phyloP scores from a whole-genome alignment of 2,329 filamentous ascomycete species.

The Phaeomoniella chlamydospora region DNA sequence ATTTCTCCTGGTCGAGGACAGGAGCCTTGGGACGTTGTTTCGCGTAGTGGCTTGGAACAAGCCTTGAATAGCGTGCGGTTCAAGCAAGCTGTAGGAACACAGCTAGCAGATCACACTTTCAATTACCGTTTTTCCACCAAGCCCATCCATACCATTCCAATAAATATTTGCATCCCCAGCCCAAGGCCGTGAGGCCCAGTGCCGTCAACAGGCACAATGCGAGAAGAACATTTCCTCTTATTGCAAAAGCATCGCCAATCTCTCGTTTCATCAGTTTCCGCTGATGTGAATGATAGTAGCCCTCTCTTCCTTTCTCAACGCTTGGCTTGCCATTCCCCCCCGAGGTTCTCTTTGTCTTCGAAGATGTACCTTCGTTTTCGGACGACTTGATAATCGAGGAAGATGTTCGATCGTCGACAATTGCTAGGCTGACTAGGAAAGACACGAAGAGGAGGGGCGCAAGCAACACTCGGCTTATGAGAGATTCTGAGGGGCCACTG shows the following conservation, averaged over 20 bases:
- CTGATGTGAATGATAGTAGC: conserved; percentile 42
- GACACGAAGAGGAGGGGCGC: conserved; percentile 50
- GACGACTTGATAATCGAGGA: conserved; percentile 27
- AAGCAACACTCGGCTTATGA: conserved; percentile 27
- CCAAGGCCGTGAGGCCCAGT: conserved; percentile 14
- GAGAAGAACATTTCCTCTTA: conserved; percentile 40
- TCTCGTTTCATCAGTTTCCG: conserved; percentile 48
- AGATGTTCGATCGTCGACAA: conserved; percentile 45
- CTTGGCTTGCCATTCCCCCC: conserved; percentile 8
- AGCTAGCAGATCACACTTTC: too few species aligned
- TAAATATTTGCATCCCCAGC: conserved; percentile 5
- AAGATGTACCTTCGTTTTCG: conserved; percentile 25
- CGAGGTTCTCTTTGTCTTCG: too few species aligned
- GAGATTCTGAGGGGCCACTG: conserved; percentile 5
- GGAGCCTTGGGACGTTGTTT: too few species aligned
- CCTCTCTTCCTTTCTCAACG: conserved; percentile 15
- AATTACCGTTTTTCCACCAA: too few species aligned
- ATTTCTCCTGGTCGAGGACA: too few species aligned
- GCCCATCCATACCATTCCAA: background rate
- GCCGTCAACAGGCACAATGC: conserved; percentile 27
- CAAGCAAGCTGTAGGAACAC: too few species aligned
- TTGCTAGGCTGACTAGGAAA: conserved; percentile 49
- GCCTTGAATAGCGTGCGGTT: too few species aligned
- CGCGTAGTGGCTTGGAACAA: too few species aligned
- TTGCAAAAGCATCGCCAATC: conserved; percentile 47